phyloP scores from a whole-genome alignment of 2,329 filamentous ascomycete species.

The Arthrobotrys sphaeroides region DNA sequence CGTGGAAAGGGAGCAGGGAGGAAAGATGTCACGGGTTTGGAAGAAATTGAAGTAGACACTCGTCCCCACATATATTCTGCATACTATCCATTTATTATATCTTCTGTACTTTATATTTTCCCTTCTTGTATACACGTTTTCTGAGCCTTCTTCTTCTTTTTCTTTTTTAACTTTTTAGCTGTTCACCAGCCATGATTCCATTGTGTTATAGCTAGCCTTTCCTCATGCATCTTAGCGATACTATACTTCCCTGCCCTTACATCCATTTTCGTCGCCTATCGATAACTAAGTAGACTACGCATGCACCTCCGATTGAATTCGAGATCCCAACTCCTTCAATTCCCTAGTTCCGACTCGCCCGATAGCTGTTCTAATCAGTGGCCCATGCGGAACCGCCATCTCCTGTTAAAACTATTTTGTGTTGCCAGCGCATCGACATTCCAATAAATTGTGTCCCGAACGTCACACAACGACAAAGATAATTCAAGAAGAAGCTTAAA shows the following conservation, averaged over 20 bases:
- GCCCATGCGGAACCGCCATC: constrained; percentile 1
- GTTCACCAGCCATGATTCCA: no score
- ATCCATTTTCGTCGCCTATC: constrained; percentile 2
- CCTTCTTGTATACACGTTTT: constrained; percentile 8
- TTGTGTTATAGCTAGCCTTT: not conserved
- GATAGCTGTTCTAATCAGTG: constrained; percentile 15
- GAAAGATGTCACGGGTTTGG: constrained; percentile 51
- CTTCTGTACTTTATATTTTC: not conserved
- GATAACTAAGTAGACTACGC: not conserved
- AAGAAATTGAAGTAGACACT: constrained; percentile 46
- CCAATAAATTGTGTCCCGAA: constrained; percentile 13
- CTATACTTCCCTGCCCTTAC: no score
- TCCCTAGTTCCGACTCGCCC: not conserved
- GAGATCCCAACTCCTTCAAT: not conserved
- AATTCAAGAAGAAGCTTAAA: not conserved
- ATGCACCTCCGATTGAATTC: not conserved
- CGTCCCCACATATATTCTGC: no score
- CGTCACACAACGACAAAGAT: not conserved
- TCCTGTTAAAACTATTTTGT: constrained; percentile 3
- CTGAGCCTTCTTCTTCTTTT: constrained; percentile 3
- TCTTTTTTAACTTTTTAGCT: not conserved
- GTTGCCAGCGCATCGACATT: not conserved
- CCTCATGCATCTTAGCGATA: constrained; percentile 16
- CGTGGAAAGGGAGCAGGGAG: constrained; percentile 13
- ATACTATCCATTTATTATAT: no score